phyloP scores from a whole-genome alignment of 164 flowering plant genomes.

The Saururus chinensis region DNA sequence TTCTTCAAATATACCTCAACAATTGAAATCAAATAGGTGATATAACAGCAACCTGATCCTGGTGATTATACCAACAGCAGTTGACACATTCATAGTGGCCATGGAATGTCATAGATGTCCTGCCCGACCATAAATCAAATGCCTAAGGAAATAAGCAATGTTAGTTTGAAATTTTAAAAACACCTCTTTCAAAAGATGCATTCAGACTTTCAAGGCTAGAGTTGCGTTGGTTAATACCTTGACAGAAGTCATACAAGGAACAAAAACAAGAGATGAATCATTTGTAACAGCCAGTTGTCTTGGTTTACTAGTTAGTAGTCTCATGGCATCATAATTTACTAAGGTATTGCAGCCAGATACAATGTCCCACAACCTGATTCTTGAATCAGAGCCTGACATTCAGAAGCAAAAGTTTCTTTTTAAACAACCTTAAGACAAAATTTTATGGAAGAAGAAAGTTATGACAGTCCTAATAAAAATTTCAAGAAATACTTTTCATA shows the following conservation, averaged over 20 bases:
- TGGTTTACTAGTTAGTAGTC: constrained; percentile 59
- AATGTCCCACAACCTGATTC: no score
- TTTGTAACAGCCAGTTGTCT: constrained; percentile 61
- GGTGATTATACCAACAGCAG: constrained; percentile 75
- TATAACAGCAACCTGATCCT: constrained; percentile 69
- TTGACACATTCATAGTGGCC: constrained; percentile 88
- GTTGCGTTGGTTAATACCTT: constrained; percentile 37
- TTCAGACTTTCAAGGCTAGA: no score
- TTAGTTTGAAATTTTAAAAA: neutral
- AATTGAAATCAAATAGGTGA: no score
- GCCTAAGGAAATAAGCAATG: constrained; percentile 33
- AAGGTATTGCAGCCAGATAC: no score
- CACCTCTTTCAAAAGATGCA: neutral
- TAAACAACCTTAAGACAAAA: no score
- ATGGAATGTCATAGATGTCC: constrained; percentile 46
- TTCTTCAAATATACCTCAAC: no score
- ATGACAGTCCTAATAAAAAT: no score
- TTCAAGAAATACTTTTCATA: no score
- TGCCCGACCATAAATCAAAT: constrained; percentile 83
- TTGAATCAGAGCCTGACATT: no score
- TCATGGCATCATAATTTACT: constrained; percentile 56
- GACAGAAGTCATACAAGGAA: constrained; percentile 80
- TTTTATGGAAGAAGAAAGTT: no score
- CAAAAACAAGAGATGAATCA: constrained; percentile 71
- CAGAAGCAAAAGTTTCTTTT: no score